A percentile compares a stretch with the other conserved stretches of the same genome.
Conservation (phyloP, 305 asterid genomes). For the Fraxinus xanthoxyloides region DNA sequence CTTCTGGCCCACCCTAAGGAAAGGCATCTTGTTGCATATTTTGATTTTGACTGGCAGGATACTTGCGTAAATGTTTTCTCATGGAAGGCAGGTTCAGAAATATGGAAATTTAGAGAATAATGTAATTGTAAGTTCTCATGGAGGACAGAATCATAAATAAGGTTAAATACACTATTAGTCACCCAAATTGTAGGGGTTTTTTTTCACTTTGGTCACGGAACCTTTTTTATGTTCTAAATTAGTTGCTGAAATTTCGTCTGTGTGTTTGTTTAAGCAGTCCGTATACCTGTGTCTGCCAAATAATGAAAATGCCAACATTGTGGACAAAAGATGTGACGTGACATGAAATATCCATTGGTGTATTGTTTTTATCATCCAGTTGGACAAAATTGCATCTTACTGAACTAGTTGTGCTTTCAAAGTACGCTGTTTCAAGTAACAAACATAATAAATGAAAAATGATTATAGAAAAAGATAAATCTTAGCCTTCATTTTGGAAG, state of each 20-base stretch:
- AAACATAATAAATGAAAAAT: background rate
- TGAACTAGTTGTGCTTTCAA: background rate
- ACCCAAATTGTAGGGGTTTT: background rate
- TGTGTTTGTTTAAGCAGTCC: background rate
- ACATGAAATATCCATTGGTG: background rate
- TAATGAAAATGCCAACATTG: background rate
- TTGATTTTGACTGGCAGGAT: background rate
- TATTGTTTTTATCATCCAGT: background rate
- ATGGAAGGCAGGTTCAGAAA: background rate
- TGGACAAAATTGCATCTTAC: background rate
- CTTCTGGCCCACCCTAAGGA: background rate
- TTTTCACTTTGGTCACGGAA: background rate
- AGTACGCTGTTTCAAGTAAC: background rate
- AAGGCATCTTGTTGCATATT: background rate
- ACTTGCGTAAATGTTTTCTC: background rate
- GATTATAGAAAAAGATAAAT: background rate
- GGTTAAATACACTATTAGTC: background rate
- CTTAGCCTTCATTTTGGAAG: background rate
- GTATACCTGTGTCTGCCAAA: background rate
- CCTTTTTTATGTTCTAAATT: background rate
- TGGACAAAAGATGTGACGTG: background rate
- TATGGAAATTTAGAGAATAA: background rate
- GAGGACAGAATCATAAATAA: background rate
- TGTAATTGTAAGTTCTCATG: background rate
- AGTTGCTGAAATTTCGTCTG: background rate